Evolutionary conservation across 2,329 filamentous ascomycete genomes (phyloP).

Genomic region (Ophiostoma ulmi): DNA sequence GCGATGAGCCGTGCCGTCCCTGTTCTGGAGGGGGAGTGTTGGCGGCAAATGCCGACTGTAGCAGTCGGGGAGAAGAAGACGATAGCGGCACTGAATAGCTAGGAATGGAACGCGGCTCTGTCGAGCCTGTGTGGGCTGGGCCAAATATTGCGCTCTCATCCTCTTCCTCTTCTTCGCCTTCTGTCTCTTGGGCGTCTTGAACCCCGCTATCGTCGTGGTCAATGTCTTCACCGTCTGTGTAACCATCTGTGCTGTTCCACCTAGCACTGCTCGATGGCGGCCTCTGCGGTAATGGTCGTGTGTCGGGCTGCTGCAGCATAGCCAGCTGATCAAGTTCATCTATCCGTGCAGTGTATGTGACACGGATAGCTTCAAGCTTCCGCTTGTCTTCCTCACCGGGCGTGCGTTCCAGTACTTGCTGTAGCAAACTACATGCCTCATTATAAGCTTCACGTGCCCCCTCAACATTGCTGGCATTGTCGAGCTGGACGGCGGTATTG

Average conservation of each 20-base stretch:
- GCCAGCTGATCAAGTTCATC: constrained; percentile 74
- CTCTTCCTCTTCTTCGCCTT: constrained; percentile 44
- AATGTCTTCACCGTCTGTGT: constrained; percentile 39
- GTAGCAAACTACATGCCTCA: constrained; percentile 82
- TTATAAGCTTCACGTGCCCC: constrained; percentile 84
- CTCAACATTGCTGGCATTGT: constrained; percentile 93
- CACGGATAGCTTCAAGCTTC: constrained; percentile 87
- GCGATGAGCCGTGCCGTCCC: constrained; percentile 30
- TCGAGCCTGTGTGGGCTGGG: not conserved
- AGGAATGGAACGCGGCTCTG: constrained; percentile 29
- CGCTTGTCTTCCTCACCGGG: constrained; percentile 79
- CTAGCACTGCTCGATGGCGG: constrained; percentile 49
- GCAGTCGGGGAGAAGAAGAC: constrained; percentile 28
- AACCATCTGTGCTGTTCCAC: constrained; percentile 29
- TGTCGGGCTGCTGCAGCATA: constrained; percentile 48
- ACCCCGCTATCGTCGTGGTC: constrained; percentile 19
- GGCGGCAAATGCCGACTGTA: constrained; percentile 30
- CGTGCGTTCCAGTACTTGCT: constrained; percentile 81
- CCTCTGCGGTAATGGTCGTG: constrained; percentile 70
- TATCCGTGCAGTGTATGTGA: constrained; percentile 86
- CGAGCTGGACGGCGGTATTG: constrained; percentile 88
- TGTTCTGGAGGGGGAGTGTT: constrained; percentile 27
- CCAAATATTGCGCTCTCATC: constrained; percentile 30
- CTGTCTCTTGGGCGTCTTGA: constrained; percentile 19
- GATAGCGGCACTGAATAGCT: constrained; percentile 31